A percentile compares a stretch with the other conserved stretches of the same genome.
phyloP scores from a whole-genome alignment of 495 filamentous ascomycete genomes.

The Penicillium psychrofluorescens region DNA sequence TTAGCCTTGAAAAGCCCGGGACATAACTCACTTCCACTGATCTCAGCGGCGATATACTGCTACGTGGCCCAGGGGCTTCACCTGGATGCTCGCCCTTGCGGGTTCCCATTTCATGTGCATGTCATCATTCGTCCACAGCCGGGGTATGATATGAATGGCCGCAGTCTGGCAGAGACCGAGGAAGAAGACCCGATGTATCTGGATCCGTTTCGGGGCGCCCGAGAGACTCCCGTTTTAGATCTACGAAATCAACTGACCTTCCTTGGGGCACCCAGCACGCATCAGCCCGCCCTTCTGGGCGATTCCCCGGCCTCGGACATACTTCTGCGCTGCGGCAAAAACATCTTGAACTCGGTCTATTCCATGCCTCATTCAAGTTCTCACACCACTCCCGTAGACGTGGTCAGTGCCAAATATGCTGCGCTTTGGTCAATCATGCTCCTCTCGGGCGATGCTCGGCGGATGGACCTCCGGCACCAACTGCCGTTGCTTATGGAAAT shows the following conservation, averaged over 20 bases:
- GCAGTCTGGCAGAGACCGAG: slow-evolving; percentile 36
- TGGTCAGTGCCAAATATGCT: slow-evolving; percentile 65
- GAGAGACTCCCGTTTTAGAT: slow-evolving; percentile 53
- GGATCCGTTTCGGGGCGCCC: slow-evolving; percentile 68
- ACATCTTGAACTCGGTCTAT: slow-evolving; percentile 62
- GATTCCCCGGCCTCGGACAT: slow-evolving; percentile 57
- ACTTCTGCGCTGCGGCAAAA: slow-evolving; percentile 68
- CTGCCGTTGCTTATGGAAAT: slow-evolving; percentile 62
- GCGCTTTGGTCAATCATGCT: slow-evolving; percentile 74
- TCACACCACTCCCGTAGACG: slow-evolving; percentile 33
- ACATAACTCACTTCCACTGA: slow-evolving; percentile 71
- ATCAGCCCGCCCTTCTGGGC: slow-evolving; percentile 50
- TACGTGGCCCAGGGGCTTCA: slow-evolving; percentile 58
- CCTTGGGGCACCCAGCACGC: slow-evolving; percentile 48
- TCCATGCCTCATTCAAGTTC: slow-evolving; percentile 21
- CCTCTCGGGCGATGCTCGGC: slow-evolving; percentile 38
- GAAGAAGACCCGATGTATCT: slow-evolving; percentile 60
- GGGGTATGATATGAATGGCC: slow-evolving; percentile 57
- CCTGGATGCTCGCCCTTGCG: slow-evolving; percentile 63
- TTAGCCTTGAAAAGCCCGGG: slow-evolving; percentile 50
- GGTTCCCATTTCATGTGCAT: slow-evolving; percentile 74
- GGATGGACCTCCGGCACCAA: slow-evolving; percentile 50
- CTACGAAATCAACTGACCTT: slow-evolving; percentile 54
- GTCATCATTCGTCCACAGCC: slow-evolving; percentile 56
- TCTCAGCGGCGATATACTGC: slow-evolving; percentile 70